These are phyloP conservation scores for Tolypocladium tropicale DNA, from an alignment of 2,329 filamentous ascomycete genomes.

Conservation along the genomic window DNA sequence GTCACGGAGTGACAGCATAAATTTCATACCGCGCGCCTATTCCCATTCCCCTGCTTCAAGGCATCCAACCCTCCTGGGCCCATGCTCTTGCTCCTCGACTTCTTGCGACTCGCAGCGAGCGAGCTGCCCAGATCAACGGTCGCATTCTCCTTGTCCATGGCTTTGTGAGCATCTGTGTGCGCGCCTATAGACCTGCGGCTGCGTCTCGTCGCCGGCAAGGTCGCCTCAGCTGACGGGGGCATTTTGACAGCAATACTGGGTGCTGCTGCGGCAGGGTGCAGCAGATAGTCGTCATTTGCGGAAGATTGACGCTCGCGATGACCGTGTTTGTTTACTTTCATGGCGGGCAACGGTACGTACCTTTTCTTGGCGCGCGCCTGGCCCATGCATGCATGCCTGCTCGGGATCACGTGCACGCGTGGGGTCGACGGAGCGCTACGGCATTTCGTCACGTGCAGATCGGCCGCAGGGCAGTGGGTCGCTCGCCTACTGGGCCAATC, in stretches of 20 bases:
- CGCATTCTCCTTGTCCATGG: constrained; percentile 67
- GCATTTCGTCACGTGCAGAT: constrained; percentile 4
- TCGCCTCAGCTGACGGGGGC: constrained; percentile 26
- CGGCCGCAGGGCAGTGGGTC: constrained; percentile 5
- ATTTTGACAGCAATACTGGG: constrained; percentile 14
- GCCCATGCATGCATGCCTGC: background rate
- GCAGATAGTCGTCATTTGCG: background rate
- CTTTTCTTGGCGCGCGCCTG: background rate
- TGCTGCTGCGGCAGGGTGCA: constrained; percentile 8
- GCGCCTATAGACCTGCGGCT: constrained; percentile 62
- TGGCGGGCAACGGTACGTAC: constrained; percentile 8
- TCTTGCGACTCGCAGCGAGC: constrained; percentile 45
- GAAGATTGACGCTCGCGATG: constrained; percentile 14
- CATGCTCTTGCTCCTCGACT: constrained; percentile 89
- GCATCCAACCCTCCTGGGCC: constrained; percentile 84
- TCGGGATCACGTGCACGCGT: background rate
- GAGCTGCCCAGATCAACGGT: constrained; percentile 53
- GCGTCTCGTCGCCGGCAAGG: constrained; percentile 45
- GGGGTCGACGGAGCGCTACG: background rate
- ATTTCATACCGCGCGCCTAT: constrained; percentile 62
- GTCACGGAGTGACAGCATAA: constrained; percentile 1
- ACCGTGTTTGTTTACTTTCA: constrained; percentile 29
- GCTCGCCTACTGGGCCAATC: constrained; percentile 21
- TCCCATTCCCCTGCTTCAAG: constrained; percentile 63
- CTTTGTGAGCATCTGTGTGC: constrained; percentile 41